phyloP scores from a whole-genome alignment of 441 rosid species.

The Arabidopsis hybrid region DNA sequence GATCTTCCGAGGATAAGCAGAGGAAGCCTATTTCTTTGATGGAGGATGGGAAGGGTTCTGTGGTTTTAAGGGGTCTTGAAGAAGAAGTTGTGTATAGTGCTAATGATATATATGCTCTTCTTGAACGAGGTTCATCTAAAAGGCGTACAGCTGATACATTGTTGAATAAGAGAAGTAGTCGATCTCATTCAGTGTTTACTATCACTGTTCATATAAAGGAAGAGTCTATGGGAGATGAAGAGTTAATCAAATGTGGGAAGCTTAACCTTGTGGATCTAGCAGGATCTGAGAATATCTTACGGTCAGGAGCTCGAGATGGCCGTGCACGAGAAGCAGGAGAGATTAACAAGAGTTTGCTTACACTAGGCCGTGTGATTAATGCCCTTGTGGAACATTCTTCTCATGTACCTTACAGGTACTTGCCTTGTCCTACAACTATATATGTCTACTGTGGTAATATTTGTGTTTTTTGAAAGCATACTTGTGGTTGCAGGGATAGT shows the following conservation, averaged over 20 bases:
- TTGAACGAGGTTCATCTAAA: slow-evolving; percentile 84
- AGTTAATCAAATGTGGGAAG: slow-evolving; percentile 92
- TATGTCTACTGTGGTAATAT: slow-evolving; percentile 1
- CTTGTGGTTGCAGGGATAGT: slow-evolving; percentile 72
- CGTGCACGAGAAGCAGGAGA: slow-evolving; percentile 99
- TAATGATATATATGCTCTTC: slow-evolving; percentile 78
- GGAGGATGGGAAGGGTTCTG: slow-evolving; percentile 97
- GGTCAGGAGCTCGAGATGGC: slow-evolving; percentile 90
- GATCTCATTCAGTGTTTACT: slow-evolving; percentile 94
- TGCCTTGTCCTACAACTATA: slow-evolving; percentile 9
- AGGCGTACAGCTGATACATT: slow-evolving; percentile 92
- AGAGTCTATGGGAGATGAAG: slow-evolving; percentile 83
- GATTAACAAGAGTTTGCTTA: slow-evolving; percentile 95
- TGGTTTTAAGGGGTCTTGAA: slow-evolving; percentile 88
- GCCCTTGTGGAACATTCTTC: slow-evolving; percentile 97
- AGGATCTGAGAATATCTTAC: slow-evolving; percentile 92
- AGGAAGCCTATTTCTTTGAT: slow-evolving; percentile 84
- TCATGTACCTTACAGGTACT: slow-evolving; percentile 90
- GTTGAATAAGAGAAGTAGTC: slow-evolving; percentile 92
- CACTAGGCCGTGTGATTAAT: slow-evolving; percentile 94
- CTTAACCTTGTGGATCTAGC: slow-evolving; percentile 98
- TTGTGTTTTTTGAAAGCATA: slow-evolving; percentile 3
- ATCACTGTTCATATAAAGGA: slow-evolving; percentile 83
- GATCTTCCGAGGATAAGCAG: slow-evolving; percentile 70
- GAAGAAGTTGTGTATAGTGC: slow-evolving; percentile 93